Evolutionary conservation across 768 basidiomycete species (phyloP).

Genomic region (Termitomyces heimii): DNA sequence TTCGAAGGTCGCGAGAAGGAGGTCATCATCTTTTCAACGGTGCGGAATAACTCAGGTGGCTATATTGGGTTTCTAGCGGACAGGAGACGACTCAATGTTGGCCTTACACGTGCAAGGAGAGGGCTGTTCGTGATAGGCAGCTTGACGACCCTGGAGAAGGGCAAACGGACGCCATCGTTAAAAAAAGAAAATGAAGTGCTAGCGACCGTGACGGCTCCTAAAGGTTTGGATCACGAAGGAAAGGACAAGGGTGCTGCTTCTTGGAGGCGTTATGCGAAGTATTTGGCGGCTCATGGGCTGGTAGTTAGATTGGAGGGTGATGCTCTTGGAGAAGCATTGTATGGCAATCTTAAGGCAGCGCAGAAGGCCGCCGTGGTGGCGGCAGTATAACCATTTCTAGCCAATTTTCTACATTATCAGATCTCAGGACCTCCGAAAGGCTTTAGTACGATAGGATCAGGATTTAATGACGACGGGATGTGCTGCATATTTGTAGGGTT

Average conservation of each 20-base stretch:
- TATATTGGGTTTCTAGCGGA: constrained; percentile 89
- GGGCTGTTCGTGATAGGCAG: constrained; percentile 81
- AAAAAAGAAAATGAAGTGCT: constrained; percentile 12
- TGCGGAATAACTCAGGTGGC: constrained; percentile 72
- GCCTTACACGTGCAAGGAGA: constrained; percentile 81
- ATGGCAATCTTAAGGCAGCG: constrained; percentile 27
- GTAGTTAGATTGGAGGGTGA: constrained; percentile 44
- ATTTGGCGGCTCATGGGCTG: constrained; percentile 42
- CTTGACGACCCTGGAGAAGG: constrained; percentile 52
- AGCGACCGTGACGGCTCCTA: not conserved
- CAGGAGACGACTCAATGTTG: constrained; percentile 81
- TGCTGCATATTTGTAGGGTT: not conserved
- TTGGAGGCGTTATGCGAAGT: constrained; percentile 60
- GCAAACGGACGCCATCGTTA: constrained; percentile 25
- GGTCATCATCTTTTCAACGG: constrained; percentile 88
- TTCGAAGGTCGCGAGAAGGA: constrained; percentile 95
- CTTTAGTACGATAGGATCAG: not conserved
- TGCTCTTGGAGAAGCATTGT: constrained; percentile 34
- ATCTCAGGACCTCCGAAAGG: not conserved
- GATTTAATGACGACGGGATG: not conserved
- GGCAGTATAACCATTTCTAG: not conserved
- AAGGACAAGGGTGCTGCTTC: constrained; percentile 41
- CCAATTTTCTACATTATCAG: not conserved
- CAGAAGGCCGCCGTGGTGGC: constrained; percentile 1
- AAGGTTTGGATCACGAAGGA: constrained; percentile 5